Evolutionary conservation across 176 grass and related monocot species (phyloP).

Genomic region (Eragrostis curvula): DNA sequence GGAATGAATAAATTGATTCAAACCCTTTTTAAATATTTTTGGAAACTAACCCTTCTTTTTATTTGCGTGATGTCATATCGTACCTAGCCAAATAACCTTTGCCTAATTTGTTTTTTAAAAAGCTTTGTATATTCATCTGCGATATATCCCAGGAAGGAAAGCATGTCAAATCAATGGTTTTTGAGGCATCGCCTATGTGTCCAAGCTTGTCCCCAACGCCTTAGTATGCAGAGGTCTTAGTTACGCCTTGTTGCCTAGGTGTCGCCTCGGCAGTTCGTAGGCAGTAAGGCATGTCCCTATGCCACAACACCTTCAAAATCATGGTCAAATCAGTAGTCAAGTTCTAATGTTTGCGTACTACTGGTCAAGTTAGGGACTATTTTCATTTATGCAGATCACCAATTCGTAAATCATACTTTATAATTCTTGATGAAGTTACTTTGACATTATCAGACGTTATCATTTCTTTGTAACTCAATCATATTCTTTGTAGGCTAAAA

Average conservation of each 20-base stretch:
- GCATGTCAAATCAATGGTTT: neutral
- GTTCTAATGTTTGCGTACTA: neutral
- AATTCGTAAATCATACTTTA: neutral
- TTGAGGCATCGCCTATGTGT: neutral
- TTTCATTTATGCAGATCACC: neutral
- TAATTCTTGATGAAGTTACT: neutral
- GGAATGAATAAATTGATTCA: constrained; percentile 16
- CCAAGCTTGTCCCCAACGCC: too few relatives aligned
- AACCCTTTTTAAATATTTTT: constrained; percentile 3
- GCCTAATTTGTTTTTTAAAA: too few relatives aligned
- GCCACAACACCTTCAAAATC: neutral
- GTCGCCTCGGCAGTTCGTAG: too few relatives aligned
- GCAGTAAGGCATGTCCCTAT: neutral
- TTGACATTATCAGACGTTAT: neutral
- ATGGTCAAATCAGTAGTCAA: neutral
- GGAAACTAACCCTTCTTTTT: too few relatives aligned
- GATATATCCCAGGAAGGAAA: neutral
- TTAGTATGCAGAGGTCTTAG: too few relatives aligned
- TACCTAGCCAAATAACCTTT: constrained; percentile 19
- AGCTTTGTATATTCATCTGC: neutral
- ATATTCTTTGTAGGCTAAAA: constrained; percentile 64
- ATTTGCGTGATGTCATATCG: neutral
- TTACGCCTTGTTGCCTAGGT: too few relatives aligned
- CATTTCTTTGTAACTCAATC: constrained; percentile 19
- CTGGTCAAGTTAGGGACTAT: constrained; percentile 32